Evolutionary conservation across 1,284 basidiomycete genomes (phyloP).

Genomic region (Apiotrichum laibachii): DNA sequence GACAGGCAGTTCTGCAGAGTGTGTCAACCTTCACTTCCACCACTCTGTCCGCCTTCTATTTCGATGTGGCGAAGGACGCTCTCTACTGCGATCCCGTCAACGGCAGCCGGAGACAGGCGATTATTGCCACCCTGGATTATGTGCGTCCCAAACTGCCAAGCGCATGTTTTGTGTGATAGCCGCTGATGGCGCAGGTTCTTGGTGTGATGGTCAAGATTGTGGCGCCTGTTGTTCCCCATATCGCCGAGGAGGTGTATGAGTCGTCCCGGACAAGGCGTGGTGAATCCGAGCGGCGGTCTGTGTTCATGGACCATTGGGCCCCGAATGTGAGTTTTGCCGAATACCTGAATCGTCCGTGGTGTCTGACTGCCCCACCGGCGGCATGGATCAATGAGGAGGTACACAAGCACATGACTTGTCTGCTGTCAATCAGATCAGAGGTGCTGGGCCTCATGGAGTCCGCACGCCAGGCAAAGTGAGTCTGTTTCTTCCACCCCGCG

Average conservation of each 20-base stretch:
- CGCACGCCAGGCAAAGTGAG: slow-evolving; percentile 38
- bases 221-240: slow-evolving; percentile 84
- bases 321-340: slow-evolving; percentile 55
- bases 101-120: slow-evolving; percentile 60
- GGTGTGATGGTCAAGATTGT: slow-evolving; percentile 68
- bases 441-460: slow-evolving; percentile 35
- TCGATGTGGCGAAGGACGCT: slow-evolving; percentile 86
- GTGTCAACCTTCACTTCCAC: slow-evolving; percentile 52
- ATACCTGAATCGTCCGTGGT: neutral
- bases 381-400: slow-evolving; percentile 4
- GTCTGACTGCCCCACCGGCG: neutral
- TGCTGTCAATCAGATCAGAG: slow-evolving; percentile 27
- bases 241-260: slow-evolving; percentile 84
- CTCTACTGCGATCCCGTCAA: slow-evolving; percentile 70
- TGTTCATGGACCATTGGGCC: slow-evolving; percentile 65
- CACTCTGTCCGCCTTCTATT: slow-evolving; percentile 67
- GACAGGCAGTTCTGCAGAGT: slow-evolving; percentile 55
- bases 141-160: slow-evolving; percentile 52
- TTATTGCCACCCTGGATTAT: slow-evolving; percentile 70
- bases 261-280: neutral
- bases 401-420: slow-evolving; percentile 26
- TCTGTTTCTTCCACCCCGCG: neutral
- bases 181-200: slow-evolving; percentile 58
- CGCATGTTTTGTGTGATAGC: neutral
- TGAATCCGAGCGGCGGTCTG: slow-evolving; percentile 26